Evolutionary conservation across 2,329 filamentous ascomycete species (phyloP), one percentile per base, ranked within the genome.

Genomic region (Epichloe baconii): DNA sequence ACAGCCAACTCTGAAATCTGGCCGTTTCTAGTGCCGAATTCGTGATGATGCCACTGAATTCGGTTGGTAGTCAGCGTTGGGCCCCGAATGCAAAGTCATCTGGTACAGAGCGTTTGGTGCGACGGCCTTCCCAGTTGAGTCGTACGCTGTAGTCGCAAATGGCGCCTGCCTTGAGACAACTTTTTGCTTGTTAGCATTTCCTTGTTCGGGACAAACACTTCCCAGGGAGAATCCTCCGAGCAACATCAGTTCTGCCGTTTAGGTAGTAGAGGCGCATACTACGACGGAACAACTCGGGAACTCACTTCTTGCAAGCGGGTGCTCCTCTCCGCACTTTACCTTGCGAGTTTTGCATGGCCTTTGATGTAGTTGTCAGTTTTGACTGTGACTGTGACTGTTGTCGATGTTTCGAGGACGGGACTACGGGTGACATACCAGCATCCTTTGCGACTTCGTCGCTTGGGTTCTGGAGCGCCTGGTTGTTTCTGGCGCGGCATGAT

Each of bases 121-220:
- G 55, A 52, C 86, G 77, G 4, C 86, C 85, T 54, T 85, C 83
- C 87, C 87, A 91, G 60, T 90, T 90, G 56, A 91, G 70, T 35
- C 85, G 78, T 58, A 91, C 86, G 59, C 80, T 86, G 64, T 90
- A 91, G 66, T 93, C 86, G 69, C 87, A 93, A 45, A 71, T 70
- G 62, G 88, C 85, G 54, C 82, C 81, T 56, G 83, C 80, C 54
- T 80, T 80, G 59, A 81, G 74, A 66, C 87, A 91, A 61, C 72
- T 75, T 52, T 52, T 36, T 37, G 35, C 35, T 44, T 41, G 26
- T 48, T 14, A 48, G 47, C 47, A 41, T 31, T 21, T 36, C 17
- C 11, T 45, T 5, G 5, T 2, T 34, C 26, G 2, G 19, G 31
- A 31, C 3, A 31, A 11, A 31, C 11, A 31, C 31, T 31, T 31